phyloP scores from a whole-genome alignment of 495 filamentous ascomycete species.

The Schizothecium vesticola region DNA sequence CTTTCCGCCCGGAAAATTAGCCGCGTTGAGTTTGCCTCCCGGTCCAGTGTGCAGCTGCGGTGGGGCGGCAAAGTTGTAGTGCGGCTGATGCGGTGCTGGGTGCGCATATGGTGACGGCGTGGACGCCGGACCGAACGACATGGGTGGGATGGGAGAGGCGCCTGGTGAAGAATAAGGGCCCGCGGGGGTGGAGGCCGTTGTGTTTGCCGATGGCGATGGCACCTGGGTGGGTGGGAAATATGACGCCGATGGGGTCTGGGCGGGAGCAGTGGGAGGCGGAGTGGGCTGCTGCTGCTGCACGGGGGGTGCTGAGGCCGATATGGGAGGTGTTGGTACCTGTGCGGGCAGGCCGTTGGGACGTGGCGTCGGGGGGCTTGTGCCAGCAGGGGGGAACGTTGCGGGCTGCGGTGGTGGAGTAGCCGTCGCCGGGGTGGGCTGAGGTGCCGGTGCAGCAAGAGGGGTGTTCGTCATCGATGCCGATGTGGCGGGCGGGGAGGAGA shows the following conservation, averaged over 20 bases:
- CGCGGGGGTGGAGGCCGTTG: conserved; percentile 11
- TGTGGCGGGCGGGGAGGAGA: not conserved
- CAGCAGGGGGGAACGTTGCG: not conserved
- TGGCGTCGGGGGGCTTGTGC: not conserved
- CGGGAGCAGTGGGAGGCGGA: not conserved
- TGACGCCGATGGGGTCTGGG: not conserved
- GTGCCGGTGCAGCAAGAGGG: not conserved
- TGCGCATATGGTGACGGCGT: not conserved
- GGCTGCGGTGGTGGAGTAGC: not conserved
- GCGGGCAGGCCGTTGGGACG: not conserved
- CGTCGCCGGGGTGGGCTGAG: not conserved
- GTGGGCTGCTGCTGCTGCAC: not conserved
- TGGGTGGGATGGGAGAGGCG: conserved; percentile 8
- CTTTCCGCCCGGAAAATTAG: conserved; percentile 1
- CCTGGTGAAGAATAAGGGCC: not conserved
- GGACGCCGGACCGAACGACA: not conserved
- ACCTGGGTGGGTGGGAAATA: not conserved
- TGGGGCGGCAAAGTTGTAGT: conserved; percentile 2
- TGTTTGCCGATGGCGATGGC: not conserved
- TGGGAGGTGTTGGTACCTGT: not conserved
- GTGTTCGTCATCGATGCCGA: not conserved
- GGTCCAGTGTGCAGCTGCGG: not conserved
- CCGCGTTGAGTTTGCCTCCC: not conserved
- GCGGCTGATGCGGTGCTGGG: conserved; percentile 7
- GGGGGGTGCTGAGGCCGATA: not conserved